Evolutionary conservation across 495 filamentous ascomycete species (phyloP), one percentile per base, ranked within the genome.

Genomic region (Aspergillus olivimuriae): DNA sequence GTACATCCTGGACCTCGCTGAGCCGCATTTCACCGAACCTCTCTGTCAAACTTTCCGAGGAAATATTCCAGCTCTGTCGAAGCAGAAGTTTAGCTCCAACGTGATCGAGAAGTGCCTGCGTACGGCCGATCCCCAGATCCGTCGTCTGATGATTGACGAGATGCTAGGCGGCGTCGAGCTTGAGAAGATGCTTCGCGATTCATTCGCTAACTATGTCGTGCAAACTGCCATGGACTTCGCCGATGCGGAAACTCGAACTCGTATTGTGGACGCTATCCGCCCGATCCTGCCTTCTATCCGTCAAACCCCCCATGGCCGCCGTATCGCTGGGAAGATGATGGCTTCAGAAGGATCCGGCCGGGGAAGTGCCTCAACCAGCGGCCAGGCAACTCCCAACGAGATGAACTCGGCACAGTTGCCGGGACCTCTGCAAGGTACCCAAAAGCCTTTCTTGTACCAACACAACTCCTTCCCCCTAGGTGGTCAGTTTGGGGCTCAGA

Each of bases 31-130:
- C 66, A 94, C 89, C 7, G 81, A 87, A 49, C 90, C 89, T 1
- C 67, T 97, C 9, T 89, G 92, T 41, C 66, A 73, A 19, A 78
- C 75, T 47, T 96, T 97, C 70, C 60, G 70, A 20, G 82, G 82
- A 44, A 79, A 85, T 51, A 81, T 97, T 52, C 65, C 77, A 21
- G 65, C 73, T 35, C 71, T 97, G 9, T 95, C 94, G 3, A 92
- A 88, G 66, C 94, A 97, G 64, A 98, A 98, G 65, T 98, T 98
- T 70, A 95, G 89, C 71, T 96, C 91, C 42, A 98, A 98, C 55
- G 92, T 98, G 38, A 88, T 98, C 44, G 92, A 98, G 68, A 97
- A 97, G 65, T 95, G 90, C 58, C 78, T 98, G 35, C 87, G 91
- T 20, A 89, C 84, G 56, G 81, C 88, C 1, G 76, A 82, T 32